Conservation (phyloP, 345 rosid genomes). For the Syzygium aromaticum region DNA sequence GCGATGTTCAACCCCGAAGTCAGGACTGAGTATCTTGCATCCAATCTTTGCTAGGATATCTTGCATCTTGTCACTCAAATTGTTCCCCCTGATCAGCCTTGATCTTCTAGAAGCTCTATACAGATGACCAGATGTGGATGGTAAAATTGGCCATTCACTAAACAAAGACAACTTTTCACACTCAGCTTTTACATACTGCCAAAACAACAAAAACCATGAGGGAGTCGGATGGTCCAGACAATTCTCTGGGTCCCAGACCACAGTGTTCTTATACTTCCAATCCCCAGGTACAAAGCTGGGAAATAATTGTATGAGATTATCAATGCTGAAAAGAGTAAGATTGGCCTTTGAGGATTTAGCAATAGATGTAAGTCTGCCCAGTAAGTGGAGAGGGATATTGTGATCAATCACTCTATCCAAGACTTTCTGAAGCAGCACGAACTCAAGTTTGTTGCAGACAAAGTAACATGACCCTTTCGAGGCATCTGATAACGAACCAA, state of each 20-base stretch:
- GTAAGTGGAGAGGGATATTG: conserved; percentile 44
- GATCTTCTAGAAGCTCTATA: conserved; percentile 65
- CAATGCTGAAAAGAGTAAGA: conserved; percentile 41
- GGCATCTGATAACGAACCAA: conserved; percentile 54
- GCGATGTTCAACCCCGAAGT: conserved; percentile 52
- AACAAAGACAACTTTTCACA: conserved; percentile 60
- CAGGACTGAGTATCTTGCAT: conserved; percentile 62
- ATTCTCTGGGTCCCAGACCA: conserved; percentile 62
- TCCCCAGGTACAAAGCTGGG: conserved; percentile 77
- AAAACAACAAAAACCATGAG: conserved; percentile 79
- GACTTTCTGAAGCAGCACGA: conserved; percentile 53
- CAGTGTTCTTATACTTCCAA: conserved; percentile 64
- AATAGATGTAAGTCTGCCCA: conserved; percentile 58
- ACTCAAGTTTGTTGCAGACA: conserved; percentile 70
- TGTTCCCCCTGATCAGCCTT: conserved; percentile 54
- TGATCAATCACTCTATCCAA: conserved; percentile 63
- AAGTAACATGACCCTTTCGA: conserved; percentile 47
- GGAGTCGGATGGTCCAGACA: conserved; percentile 54
- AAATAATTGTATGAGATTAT: conserved; percentile 50
- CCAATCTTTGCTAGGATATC: conserved; percentile 68
- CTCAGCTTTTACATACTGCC: conserved; percentile 61
- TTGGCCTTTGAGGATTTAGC: conserved; percentile 61
- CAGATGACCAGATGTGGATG: conserved; percentile 69
- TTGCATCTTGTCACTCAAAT: conserved; percentile 51
- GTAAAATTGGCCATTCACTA: conserved; percentile 92